phyloP scores from a whole-genome alignment of 1,139 yeast species.

The Sugiyamaella sp. region DNA sequence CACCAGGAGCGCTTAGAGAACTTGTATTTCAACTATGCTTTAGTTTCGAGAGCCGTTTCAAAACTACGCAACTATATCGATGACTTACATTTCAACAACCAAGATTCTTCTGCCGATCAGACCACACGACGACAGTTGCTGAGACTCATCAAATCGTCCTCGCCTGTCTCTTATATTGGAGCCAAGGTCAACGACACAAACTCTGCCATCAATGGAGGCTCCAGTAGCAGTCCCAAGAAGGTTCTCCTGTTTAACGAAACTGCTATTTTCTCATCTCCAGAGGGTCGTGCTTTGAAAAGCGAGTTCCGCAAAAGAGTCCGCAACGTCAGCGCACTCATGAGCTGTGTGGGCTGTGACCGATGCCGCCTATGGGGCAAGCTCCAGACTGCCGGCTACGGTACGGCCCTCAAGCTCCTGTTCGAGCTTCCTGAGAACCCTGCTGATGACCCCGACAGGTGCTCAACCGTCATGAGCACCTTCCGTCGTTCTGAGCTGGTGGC shows the following conservation, averaged over 20 bases:
- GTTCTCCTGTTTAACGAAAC: constrained; percentile 55
- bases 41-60: constrained; percentile 78
- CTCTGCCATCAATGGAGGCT: constrained; percentile 49
- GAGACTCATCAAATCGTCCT: constrained; percentile 46
- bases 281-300: constrained; percentile 58
- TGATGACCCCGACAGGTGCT: constrained; percentile 45
- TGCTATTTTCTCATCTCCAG: constrained; percentile 51
- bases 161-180: constrained; percentile 41
- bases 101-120: constrained; percentile 51
- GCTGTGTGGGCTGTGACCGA: constrained; percentile 97
- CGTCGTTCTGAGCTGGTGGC: constrained; percentile 90
- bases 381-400: constrained; percentile 96
- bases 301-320: constrained; percentile 85
- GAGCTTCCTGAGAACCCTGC: constrained; percentile 62
- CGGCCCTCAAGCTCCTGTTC: constrained; percentile 86
- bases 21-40: constrained; percentile 88
- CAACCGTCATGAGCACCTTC: constrained; percentile 49
- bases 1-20: constrained; percentile 88
- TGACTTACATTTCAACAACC: constrained; percentile 53
- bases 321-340: constrained; percentile 92
- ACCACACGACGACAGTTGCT: constrained; percentile 48
- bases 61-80: constrained; percentile 57
- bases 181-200: constrained; percentile 20
- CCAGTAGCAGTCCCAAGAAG: constrained; percentile 10
- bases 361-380: constrained; percentile 98